Conservation (phyloP, 2,329 filamentous ascomycete genomes). For the Thermoascus crustaceus region DNA sequence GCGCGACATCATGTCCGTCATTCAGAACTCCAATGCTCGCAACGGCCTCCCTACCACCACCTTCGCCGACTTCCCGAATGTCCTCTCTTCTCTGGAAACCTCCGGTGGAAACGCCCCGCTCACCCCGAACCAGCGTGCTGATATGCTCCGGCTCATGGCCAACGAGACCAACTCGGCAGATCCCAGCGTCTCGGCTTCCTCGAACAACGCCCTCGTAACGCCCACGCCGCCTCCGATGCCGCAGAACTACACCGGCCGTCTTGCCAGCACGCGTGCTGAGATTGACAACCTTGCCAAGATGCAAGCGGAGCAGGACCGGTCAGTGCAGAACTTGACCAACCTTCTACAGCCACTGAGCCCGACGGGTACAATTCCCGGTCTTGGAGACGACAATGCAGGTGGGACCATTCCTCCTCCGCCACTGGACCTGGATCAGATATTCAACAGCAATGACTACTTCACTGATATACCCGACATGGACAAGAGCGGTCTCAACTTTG, state of each 20-base stretch:
- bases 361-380: conserved; percentile 66
- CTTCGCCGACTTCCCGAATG: conserved; percentile 37
- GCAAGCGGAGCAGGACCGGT: conserved; percentile 68
- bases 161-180: conserved; percentile 38
- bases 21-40: conserved; percentile 39
- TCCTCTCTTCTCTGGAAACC: conserved; percentile 38
- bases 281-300: conserved; percentile 71
- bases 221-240: conserved; percentile 49
- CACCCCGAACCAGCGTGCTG: conserved; percentile 38
- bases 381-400: conserved; percentile 40
- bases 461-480: conserved; percentile 32
- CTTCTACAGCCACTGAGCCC: conserved; percentile 73
- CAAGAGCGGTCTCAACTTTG: conserved; percentile 17
- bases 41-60: conserved; percentile 29
- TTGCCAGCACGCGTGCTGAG: conserved; percentile 63
- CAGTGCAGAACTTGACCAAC: conserved; percentile 66
- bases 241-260: conserved; percentile 36
- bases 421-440: conserved; percentile 51
- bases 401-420: conserved; percentile 35
- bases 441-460: conserved; percentile 50
- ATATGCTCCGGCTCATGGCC: conserved; percentile 41
- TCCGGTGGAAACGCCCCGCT: conserved; percentile 36
- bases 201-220: conserved; percentile 51
- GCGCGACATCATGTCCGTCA: conserved; percentile 42
- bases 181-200: conserved; percentile 25